Percentiles rank a stretch among this genome's conserved stretches.
phyloP scores from a whole-genome alignment of 1,284 basidiomycete genomes.

The Leccinum colubrinum region DNA sequence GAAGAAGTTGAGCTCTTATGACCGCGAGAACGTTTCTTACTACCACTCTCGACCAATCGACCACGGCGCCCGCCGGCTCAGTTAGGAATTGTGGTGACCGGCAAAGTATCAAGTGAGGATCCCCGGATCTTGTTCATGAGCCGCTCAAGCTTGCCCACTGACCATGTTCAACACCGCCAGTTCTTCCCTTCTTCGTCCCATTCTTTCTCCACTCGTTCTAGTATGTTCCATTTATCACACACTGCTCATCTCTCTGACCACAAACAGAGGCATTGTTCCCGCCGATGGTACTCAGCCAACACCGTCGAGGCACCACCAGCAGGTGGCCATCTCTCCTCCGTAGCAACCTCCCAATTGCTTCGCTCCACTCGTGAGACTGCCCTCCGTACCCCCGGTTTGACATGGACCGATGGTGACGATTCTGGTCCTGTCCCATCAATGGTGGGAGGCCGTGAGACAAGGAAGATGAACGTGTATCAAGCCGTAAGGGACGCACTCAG shows the following conservation, averaged over 20 bases:
- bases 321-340: slow-evolving; percentile 69
- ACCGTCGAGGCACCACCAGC: slow-evolving; percentile 60
- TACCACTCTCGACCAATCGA: neutral
- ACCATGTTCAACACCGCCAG: slow-evolving; percentile 23
- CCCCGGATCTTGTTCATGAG: slow-evolving; percentile 28
- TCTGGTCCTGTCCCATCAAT: slow-evolving; percentile 43
- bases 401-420: slow-evolving; percentile 64
- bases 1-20: neutral
- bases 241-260: slow-evolving; percentile 1
- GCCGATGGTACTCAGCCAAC: slow-evolving; percentile 44
- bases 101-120: slow-evolving; percentile 9
- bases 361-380: slow-evolving; percentile 64
- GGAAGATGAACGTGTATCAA: slow-evolving; percentile 91
- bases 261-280: slow-evolving; percentile 3
- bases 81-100: slow-evolving; percentile 1
- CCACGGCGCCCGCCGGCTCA: neutral
- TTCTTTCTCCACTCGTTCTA: slow-evolving; percentile 18
- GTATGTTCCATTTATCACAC: slow-evolving; percentile 7
- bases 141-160: slow-evolving; percentile 8
- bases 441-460: slow-evolving; percentile 77
- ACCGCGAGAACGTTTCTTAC: slow-evolving; percentile 18
- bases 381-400: slow-evolving; percentile 68
- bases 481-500: slow-evolving; percentile 87
- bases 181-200: slow-evolving; percentile 13
- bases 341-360: slow-evolving; percentile 64